Base-by-base conservation (phyloP, 2,329 filamentous ascomycete species). In the Trichoderma harzianum region DNA sequence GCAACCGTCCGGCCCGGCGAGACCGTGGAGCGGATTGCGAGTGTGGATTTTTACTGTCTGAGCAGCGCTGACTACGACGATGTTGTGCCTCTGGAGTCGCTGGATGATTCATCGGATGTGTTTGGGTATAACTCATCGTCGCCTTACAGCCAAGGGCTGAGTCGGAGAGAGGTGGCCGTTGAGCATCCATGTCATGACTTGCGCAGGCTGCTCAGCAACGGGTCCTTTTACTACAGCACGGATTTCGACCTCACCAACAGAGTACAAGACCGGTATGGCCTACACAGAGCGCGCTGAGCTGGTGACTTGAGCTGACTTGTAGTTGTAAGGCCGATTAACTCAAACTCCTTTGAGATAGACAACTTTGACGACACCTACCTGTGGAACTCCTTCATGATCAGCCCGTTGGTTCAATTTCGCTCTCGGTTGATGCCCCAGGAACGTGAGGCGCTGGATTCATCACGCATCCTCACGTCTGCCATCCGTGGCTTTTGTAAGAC, bases 321-420 rank as follows among this genome's bases (percentile, higher is more conserved):
- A 11, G 7, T 43, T 55, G 5, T 3, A 73, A 94, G 92, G 76
- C 90, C 91, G 16, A 89, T 92, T 71, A 93, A 95, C 79, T 89
- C 89, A 24, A 87, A 90, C 58, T 90, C 92, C 0, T 95, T 98
- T 74, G 93, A 97, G 74, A 94, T 98, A 73, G 94, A 97, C 79
- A 96, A 93, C 78, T 90, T 98, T 73, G 94, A 99, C 80, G 92
- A 94, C 77, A 92, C 93, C 1, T 98, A 97, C 79, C 83, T 99
- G 21, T 99, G 96, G 96, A 99, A 99, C 79, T 97, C 94, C 4
- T 98, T 97, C 82, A 98, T 99, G 94, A 97, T 99, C 77, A 91
- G 92, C 74, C 95, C 96, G 6, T 86, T 99, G 69, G 91, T 98
- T 34, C 89, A 94, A 79, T 98, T 99, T 80, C 91, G 96, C 57